Base-by-base conservation (phyloP, 1,139 yeast species). In the Saccharomyces hybrid region DNA sequence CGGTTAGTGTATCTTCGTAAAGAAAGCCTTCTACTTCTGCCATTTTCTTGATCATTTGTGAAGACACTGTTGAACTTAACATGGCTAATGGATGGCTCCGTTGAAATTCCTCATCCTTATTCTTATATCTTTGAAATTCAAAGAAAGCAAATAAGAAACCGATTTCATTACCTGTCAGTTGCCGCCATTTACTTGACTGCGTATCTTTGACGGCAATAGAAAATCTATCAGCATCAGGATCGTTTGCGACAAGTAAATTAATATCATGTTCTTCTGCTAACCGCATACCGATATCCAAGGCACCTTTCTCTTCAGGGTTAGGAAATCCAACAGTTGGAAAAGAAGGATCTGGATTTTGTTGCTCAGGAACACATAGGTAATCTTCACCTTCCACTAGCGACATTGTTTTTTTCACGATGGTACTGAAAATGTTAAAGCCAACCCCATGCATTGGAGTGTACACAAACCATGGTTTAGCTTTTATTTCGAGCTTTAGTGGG, bases 401-500 rank as follows among this genome's bases (percentile, higher is more conserved):
- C 54, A 70, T 53, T 51, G 60, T 53, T 56, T 67, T 29, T 62
- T 67, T 49, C 51, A 64, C 60, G 44, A 71, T 63, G 62, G 57
- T 68, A 51, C 46, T 68, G 65, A 74, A 71, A 1, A 75, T 67
- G 54, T 79, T 81, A 47, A 77, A 72, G 0, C 99, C 98, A 11
- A 91, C 96, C 2, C 98, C 99, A 70, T 93, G 98, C 84, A 93
- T 84, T 14, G 98, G 96, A 0, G 98, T 91, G 66, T 91, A 93
- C 1, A 89, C 88, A 61, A 86, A 84, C 70, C 70, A 68, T 11
- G 72, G 72, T 3, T 53, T 56, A 6, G 41, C 50, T 16, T 27
- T 48, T 9, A 31, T 55, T 72, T 72, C 51, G 61, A 53, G 58
- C 64, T 67, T 65, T 26, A 47, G 14, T 51, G 52, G 12, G 19